phyloP scores from a whole-genome alignment of 306 rosid genomes.

The Ammopiptanthus mongolicus region DNA sequence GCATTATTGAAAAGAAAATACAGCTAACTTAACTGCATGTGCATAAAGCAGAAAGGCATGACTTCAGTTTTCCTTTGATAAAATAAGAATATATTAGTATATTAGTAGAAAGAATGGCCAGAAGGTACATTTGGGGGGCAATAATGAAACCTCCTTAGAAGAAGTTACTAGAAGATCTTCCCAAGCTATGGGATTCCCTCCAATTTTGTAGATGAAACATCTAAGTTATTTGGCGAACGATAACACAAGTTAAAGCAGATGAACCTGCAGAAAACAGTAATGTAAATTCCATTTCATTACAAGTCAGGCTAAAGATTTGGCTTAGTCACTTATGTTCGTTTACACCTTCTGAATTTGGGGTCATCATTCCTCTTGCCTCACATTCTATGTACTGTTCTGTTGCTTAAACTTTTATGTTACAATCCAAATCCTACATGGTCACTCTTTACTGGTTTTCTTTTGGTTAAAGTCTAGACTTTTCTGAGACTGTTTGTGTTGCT shows the following conservation, averaged over 20 bases:
- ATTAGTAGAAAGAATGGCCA: not conserved
- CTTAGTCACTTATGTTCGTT: not conserved
- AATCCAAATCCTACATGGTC: not conserved
- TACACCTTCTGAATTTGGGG: not conserved
- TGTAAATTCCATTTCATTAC: not conserved
- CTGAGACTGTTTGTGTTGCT: constrained; percentile 19
- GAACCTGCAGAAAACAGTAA: not conserved
- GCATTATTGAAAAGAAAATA: constrained; percentile 1
- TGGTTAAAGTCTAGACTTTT: constrained; percentile 7
- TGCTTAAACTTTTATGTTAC: not conserved
- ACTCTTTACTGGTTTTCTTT: constrained; percentile 6
- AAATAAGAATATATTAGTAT: not conserved
- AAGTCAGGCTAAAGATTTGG: not conserved
- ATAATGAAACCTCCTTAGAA: not conserved
- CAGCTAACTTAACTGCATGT: not conserved
- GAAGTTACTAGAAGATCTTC: constrained; percentile 10
- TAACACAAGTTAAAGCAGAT: not conserved
- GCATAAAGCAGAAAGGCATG: not conserved
- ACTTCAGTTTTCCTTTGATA: not conserved
- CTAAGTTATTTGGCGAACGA: not conserved
- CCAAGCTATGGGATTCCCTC: not conserved
- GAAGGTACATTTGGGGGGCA: not conserved
- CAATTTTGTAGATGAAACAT: not conserved
- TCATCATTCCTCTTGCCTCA: not conserved
- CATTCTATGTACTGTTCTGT: not conserved